Base-by-base conservation (phyloP, 1,139 yeast genomes). In the Taphrina deformans region DNA sequence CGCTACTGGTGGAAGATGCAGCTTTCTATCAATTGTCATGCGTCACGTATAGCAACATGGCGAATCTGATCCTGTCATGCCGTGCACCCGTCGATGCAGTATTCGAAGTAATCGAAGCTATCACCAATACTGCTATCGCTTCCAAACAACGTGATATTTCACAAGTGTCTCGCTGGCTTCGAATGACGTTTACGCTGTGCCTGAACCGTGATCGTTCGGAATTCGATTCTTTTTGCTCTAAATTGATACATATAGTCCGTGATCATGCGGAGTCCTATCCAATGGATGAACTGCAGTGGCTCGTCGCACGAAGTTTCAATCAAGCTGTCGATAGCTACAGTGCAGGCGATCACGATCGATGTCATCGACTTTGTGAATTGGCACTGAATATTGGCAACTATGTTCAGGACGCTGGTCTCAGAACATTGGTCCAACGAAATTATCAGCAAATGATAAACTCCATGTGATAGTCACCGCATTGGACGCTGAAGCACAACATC, bases 291-390 rank as follows among this genome's bases (percentile, higher is more conserved):
- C 44, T 66, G 1, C 69, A 67, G 18, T 67, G 69, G 69, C 62
- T 68, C 6, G 65, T 69, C 5, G 66, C 67, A 9, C 65, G 67
- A 18, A 55, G 62, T 27, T 68, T 69, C 68, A 68, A 68, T 52
- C 63, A 55, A 27, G 70, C 69, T 3, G 65, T 68, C 18, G 70
- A 68, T 55, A 18, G 65, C 33, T 29, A 29, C 51, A 56, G 65
- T 35, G 46, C 65, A 18, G 65, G 66, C 35, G 59, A 68, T 35
- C 16, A 58, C 16, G 53, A 44, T 7, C 65, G 63, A 5, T 68
- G 69, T 46, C 65, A 68, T 40, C 60, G 65, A 29, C 52, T 65
- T 53, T 65, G 67, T 50, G 68, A 66, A 24, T 16, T 50, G 35
- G 65, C 65, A n/a, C 33, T 62, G 23, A 46, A 41, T 38, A 35